These are phyloP conservation scores for Cunninghamia lanceolata DNA, from an alignment of 75 land plant species.

Conservation along the genomic window DNA sequence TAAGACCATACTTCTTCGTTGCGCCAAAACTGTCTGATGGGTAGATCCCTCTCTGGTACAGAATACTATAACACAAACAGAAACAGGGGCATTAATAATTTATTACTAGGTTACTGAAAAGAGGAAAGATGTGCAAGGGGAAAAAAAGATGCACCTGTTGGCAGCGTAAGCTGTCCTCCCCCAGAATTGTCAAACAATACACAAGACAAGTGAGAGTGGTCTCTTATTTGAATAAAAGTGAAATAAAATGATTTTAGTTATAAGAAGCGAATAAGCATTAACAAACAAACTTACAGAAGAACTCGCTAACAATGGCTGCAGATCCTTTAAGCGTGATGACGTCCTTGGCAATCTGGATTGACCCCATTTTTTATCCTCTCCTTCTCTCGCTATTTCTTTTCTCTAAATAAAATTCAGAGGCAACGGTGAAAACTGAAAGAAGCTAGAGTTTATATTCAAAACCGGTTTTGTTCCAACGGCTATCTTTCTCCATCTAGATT, in stretches of 20 bases:
- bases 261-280: neutral
- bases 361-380: neutral
- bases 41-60: slow-evolving; percentile 91
- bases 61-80: slow-evolving; percentile 49
- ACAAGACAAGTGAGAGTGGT: neutral
- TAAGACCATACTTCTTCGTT: slow-evolving; percentile 96
- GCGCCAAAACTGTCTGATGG: slow-evolving; percentile 78
- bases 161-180: slow-evolving; percentile 67
- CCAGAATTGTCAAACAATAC: neutral
- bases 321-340: slow-evolving; percentile 93
- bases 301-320: slow-evolving; percentile 94
- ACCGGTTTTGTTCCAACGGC: neutral
- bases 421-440: neutral
- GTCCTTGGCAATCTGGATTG: slow-evolving; percentile 44
- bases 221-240: slow-evolving; percentile 4
- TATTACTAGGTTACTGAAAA: neutral
- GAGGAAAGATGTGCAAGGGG: neutral
- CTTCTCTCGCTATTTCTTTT: neutral
- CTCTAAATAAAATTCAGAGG: neutral
- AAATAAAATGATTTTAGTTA: slow-evolving; percentile 1
- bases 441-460: neutral
- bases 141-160: slow-evolving; percentile 34
- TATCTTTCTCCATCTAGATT: neutral
- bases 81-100: neutral
- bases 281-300: slow-evolving; percentile 52